Evolutionary conservation across 371 early-diverging fungal genomes (phyloP).

Genomic region (Mucor lusitanicus): DNA sequence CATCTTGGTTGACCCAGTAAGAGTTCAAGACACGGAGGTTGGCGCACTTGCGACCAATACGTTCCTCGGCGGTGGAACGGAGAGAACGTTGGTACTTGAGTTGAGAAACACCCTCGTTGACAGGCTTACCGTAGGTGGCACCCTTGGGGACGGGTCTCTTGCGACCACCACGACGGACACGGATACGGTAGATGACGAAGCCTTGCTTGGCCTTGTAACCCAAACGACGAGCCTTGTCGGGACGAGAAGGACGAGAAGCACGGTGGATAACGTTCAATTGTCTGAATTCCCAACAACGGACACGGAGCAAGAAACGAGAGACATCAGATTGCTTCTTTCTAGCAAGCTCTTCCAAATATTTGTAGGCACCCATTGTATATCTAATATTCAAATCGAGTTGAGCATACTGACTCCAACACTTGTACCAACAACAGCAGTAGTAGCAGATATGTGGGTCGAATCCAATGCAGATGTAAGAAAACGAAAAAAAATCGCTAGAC

Average conservation of each 20-base stretch:
- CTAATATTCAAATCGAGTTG: not conserved
- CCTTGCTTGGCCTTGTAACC: conserved; percentile 99
- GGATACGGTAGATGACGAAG: conserved; percentile 96
- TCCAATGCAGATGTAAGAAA: not conserved
- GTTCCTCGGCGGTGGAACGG: conserved; percentile 95
- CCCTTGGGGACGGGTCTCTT: conserved; percentile 97
- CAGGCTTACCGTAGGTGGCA: conserved; percentile 98
- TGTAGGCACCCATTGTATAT: conserved; percentile 67
- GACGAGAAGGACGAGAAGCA: conserved; percentile 97
- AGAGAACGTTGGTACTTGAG: conserved; percentile 95
- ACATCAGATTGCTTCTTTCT: conserved; percentile 99
- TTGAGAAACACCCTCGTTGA: conserved; percentile 96
- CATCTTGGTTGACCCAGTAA: conserved; percentile 99
- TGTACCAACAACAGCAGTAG: not conserved
- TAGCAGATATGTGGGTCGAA: not conserved
- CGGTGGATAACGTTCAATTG: conserved; percentile 97
- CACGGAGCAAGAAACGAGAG: conserved; percentile 96
- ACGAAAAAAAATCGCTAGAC: too few species aligned
- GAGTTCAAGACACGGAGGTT: conserved; percentile 98
- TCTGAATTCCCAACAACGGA: conserved; percentile 95
- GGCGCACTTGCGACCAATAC: conserved; percentile 94
- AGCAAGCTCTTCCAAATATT: conserved; percentile 97
- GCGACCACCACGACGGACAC: conserved; percentile 98
- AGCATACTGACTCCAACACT: not conserved
- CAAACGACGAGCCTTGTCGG: conserved; percentile 98